These are phyloP conservation scores for Cyphellophora attinorum DNA, from an alignment of 2,329 filamentous ascomycete species.

Conservation along the genomic window DNA sequence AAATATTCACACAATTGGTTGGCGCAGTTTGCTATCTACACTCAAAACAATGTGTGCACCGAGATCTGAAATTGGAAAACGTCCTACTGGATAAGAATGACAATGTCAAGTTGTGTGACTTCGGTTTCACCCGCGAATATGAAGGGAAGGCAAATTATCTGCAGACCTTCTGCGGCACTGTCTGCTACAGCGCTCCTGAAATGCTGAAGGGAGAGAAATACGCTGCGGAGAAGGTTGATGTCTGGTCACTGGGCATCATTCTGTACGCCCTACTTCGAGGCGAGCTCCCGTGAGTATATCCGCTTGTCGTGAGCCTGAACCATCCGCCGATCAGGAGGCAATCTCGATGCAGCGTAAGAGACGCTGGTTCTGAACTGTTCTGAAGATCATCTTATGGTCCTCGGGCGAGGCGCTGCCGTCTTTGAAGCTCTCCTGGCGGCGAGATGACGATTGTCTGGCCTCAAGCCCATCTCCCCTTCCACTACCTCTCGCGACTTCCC, in stretches of 20 bases:
- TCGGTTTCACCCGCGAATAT: constrained; percentile 96
- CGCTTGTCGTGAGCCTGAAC: no score
- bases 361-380: no score
- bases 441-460: no score
- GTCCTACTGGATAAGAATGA: constrained; percentile 93
- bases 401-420: no score
- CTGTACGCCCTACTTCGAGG: constrained; percentile 74
- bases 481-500: no score
- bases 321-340: no score
- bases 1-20: constrained; percentile 90
- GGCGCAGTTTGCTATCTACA: constrained; percentile 94
- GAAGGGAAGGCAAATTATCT: constrained; percentile 89
- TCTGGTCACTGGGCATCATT: constrained; percentile 95
- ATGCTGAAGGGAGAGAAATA: constrained; percentile 99
- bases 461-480: no score
- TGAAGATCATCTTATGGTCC: no score
- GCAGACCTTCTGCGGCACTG: constrained; percentile 94
- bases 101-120: constrained; percentile 95
- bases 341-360: no score
- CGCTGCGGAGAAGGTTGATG: constrained; percentile 93
- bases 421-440: no score
- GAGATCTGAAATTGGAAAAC: constrained; percentile 92
- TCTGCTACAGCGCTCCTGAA: constrained; percentile 95
- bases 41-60: constrained; percentile 87
- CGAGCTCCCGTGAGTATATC: constrained; percentile 69